A percentile compares a stretch with the other conserved stretches of the same genome.
Conservation (phyloP, 1,284 basidiomycete genomes). For the Tetrapyrgos nigripes region DNA sequence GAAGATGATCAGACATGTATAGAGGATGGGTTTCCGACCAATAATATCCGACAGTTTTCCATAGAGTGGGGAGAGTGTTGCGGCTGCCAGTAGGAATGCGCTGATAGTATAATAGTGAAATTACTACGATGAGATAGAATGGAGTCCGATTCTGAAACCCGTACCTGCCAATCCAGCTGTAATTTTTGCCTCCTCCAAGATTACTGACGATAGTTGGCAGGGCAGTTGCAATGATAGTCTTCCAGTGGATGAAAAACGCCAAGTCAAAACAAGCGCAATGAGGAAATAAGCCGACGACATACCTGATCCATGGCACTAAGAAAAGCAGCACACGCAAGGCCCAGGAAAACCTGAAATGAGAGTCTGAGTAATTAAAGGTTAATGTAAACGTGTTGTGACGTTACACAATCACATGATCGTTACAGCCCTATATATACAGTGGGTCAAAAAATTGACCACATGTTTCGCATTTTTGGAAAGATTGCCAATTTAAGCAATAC, state of each 20-base stretch:
- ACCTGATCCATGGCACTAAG: constrained; percentile 68
- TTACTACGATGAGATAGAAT: no score
- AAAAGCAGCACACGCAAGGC: constrained; percentile 62
- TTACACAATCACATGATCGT: no score
- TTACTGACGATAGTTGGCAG: constrained; percentile 77
- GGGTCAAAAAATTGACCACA: no score
- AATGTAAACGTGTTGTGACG: no score
- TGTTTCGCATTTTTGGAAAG: no score
- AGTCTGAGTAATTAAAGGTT: no score
- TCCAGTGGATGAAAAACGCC: no score
- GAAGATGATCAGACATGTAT: constrained; percentile 71
- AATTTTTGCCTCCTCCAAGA: constrained; percentile 73
- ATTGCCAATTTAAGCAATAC: no score
- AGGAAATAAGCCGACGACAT: constrained; percentile 9
- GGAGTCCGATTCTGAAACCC: neutral
- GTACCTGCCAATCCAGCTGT: constrained; percentile 83
- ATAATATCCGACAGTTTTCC: constrained; percentile 60
- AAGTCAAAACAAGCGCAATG: neutral
- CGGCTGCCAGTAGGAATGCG: constrained; percentile 76
- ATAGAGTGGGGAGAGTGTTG: constrained; percentile 74
- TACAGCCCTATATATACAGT: no score
- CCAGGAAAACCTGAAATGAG: constrained; percentile 60
- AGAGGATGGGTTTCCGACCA: constrained; percentile 78
- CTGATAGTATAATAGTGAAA: no score
- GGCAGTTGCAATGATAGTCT: constrained; percentile 85